Evolutionary conservation across 2,329 filamentous ascomycete genomes (phyloP).

Genomic region (Pestalotiopsis sp.): DNA sequence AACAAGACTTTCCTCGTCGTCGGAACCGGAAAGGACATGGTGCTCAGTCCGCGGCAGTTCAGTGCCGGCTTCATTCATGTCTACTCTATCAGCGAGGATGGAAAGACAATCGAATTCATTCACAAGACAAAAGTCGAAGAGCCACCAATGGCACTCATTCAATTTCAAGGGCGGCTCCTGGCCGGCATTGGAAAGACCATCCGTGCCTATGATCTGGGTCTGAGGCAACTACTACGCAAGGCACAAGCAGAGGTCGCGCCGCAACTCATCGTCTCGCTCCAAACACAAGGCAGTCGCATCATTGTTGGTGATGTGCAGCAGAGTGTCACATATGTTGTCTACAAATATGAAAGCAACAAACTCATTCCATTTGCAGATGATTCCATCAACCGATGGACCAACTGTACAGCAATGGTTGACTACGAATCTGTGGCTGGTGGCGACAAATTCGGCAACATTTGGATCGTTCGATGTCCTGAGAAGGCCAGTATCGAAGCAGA

Average conservation of each 20-base stretch:
- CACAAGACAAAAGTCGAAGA: conserved; percentile 94
- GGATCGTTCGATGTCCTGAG: conserved; percentile 83
- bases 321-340: conserved; percentile 88
- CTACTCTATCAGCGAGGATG: conserved; percentile 85
- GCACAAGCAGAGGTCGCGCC: conserved; percentile 79
- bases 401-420: conserved; percentile 90
- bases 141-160: conserved; percentile 85
- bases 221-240: conserved; percentile 91
- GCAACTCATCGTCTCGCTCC: conserved; percentile 83
- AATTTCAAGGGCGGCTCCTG: conserved; percentile 87
- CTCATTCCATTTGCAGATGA: conserved; percentile 95
- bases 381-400: conserved; percentile 86
- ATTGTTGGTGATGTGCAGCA: conserved; percentile 89
- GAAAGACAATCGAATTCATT: conserved; percentile 88
- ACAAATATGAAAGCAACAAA: conserved; percentile 89
- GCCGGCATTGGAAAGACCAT: conserved; percentile 84
- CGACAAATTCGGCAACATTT: conserved; percentile 97
- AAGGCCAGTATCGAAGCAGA: conserved; percentile 89
- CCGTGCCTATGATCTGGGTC: conserved; percentile 88
- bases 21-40: conserved; percentile 89
- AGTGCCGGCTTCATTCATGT: conserved; percentile 86
- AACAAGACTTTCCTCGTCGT: conserved; percentile 91
- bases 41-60: conserved; percentile 74
- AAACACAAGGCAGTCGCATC: conserved; percentile 89
- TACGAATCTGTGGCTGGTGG: conserved; percentile 95